These are phyloP conservation scores for Solanum verrucosum DNA, from an alignment of 257 asterid species.

Conservation along the genomic window DNA sequence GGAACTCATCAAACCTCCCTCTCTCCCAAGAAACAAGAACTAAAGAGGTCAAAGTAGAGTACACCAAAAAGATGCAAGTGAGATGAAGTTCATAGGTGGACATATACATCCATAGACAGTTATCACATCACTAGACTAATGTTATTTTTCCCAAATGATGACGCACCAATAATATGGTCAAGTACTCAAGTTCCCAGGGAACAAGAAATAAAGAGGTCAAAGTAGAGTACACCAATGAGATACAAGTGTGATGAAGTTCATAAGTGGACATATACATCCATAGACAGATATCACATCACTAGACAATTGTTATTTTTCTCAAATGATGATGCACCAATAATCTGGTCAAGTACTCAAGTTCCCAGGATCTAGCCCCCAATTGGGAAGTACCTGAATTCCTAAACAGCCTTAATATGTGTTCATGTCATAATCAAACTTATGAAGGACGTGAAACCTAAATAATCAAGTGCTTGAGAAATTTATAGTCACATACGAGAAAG, in stretches of 20 bases:
- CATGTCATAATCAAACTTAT: not conserved
- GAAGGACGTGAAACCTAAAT: not conserved
- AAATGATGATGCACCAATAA: not conserved
- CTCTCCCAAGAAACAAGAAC: not conserved
- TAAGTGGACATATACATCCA: not conserved
- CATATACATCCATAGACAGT: not conserved
- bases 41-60: too few species aligned
- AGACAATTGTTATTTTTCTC: not conserved
- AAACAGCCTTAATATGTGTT: not conserved
- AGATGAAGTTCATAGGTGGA: not conserved
- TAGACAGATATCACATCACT: not conserved
- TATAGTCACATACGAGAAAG: conserved; percentile 51
- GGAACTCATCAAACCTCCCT: not conserved
- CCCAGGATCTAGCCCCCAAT: not conserved
- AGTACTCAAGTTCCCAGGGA: not conserved
- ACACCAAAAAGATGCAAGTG: not conserved
- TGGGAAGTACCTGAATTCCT: not conserved
- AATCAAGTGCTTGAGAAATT: not conserved
- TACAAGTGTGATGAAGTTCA: not conserved
- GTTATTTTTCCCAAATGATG: not conserved
- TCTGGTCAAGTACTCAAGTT: not conserved
- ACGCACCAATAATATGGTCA: not conserved
- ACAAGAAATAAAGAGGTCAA: not conserved
- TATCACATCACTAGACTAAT: not conserved
- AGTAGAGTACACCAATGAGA: not conserved